Conservation (phyloP, 768 basidiomycete species). For the Dioszegia crocea region DNA sequence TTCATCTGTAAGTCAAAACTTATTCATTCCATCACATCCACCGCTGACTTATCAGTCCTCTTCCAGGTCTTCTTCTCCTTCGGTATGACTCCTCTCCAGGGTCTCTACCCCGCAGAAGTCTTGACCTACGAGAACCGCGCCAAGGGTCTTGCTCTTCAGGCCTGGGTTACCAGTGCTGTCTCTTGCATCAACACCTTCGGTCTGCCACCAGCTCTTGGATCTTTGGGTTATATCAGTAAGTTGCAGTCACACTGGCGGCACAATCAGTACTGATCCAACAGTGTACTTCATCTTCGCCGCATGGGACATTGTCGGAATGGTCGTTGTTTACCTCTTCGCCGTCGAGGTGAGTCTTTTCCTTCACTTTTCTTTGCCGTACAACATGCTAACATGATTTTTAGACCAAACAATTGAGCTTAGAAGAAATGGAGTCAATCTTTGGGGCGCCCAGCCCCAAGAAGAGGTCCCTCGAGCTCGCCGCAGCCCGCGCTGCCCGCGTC, state of each 20-base stretch:
- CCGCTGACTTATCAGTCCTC: conserved; percentile 13
- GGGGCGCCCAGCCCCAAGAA: conserved; percentile 22
- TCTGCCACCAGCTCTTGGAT: conserved; percentile 19
- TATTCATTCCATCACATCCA: neutral
- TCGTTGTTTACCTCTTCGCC: conserved; percentile 55
- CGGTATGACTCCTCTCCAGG: conserved; percentile 61
- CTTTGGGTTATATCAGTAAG: conserved; percentile 25
- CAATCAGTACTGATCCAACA: conserved; percentile 26
- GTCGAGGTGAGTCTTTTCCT: conserved; percentile 45
- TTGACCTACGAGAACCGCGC: conserved; percentile 57
- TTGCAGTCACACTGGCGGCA: neutral
- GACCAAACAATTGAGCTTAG: conserved; percentile 57
- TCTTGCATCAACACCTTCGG: conserved; percentile 43
- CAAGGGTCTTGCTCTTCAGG: conserved; percentile 57
- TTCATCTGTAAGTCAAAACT: conserved; percentile 50
- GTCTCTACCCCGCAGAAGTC: conserved; percentile 58
- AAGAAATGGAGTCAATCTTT: conserved; percentile 56
- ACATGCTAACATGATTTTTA: conserved; percentile 21
- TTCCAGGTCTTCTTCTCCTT: conserved; percentile 54
- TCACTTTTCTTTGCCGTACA: neutral
- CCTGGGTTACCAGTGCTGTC: conserved; percentile 53
- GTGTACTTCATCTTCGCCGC: conserved; percentile 57
- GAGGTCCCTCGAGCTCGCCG: conserved; percentile 17
- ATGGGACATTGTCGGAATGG: conserved; percentile 56
- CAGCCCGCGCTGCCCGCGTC: conserved; percentile 13